Conservation (phyloP, 2,329 filamentous ascomycete species). For the Fusarium pseudonygamai region DNA sequence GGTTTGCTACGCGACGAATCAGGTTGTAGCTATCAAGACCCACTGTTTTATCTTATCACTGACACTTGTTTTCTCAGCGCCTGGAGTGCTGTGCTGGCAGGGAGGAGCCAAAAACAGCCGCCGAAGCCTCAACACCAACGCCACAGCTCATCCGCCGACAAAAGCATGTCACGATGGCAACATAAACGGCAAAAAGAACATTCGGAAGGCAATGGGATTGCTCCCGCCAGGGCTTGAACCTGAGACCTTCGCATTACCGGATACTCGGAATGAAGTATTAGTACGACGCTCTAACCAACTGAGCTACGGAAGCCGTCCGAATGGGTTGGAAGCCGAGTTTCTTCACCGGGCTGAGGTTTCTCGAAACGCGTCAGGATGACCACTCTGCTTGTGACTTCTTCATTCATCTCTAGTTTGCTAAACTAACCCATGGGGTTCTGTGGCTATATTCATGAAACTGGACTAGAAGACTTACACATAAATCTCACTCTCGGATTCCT, state of each 20-base stretch:
- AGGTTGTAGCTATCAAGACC: not conserved
- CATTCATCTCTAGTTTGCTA: not conserved
- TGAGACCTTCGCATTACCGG: not conserved
- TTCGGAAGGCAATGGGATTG: not conserved
- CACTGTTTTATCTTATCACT: not conserved
- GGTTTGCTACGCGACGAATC: not conserved
- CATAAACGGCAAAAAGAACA: not conserved
- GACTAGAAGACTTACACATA: not conserved
- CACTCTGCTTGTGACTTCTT: not conserved
- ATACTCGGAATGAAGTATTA: not conserved
- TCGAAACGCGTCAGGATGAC: fast-evolving
- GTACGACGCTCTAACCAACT: slow-evolving; percentile 1
- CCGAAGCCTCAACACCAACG: not conserved
- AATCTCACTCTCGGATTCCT: not conserved
- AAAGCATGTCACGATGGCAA: not conserved
- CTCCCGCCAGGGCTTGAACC: not conserved
- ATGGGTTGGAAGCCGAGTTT: not conserved
- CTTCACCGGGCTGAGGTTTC: fast-evolving
- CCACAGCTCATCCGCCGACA: fast-evolving
- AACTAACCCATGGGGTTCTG: not conserved
- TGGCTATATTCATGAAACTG: not conserved
- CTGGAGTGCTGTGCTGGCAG: not conserved
- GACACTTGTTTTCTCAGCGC: not conserved
- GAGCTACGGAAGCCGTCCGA: slow-evolving; percentile 1
- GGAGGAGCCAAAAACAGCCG: not conserved